Percentiles rank a stretch among this genome's conserved stretches.
Conservation (phyloP, 768 basidiomycete genomes). For the Lactarius deliciosus region DNA sequence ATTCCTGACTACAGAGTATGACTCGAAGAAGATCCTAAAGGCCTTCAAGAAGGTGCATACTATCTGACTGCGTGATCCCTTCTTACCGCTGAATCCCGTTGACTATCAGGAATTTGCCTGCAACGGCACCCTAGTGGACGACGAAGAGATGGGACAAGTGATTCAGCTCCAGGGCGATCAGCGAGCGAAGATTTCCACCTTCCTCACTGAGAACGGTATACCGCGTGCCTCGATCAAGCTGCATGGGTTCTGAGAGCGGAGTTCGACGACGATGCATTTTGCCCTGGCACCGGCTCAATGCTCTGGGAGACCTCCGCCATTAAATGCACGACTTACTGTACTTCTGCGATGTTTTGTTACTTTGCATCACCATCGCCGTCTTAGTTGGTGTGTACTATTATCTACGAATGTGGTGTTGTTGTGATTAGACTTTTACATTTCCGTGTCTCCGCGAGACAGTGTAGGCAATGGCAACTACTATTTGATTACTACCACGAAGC, state of each 20-base stretch:
- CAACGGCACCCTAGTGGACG: conserved; percentile 95
- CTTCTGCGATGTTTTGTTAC: conserved; percentile 24
- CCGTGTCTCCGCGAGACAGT: conserved; percentile 5
- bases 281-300: conserved; percentile 20
- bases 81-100: conserved; percentile 22
- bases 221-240: conserved; percentile 77
- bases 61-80: not conserved
- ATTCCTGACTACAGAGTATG: conserved; percentile 66
- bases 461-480: conserved; percentile 3
- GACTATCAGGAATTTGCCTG: conserved; percentile 85
- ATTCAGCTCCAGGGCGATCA: conserved; percentile 99
- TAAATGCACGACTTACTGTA: conserved; percentile 25
- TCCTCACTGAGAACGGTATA: conserved; percentile 83
- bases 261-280: conserved; percentile 8
- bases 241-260: conserved; percentile 71
- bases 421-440: conserved; percentile 20
- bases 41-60: conserved; percentile 91
- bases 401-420: conserved; percentile 22
- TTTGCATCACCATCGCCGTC: conserved; percentile 12
- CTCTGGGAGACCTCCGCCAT: conserved; percentile 12
- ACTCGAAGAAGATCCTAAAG: conserved; percentile 96
- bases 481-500: not conserved
- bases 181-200: conserved; percentile 82
- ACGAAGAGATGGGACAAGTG: conserved; percentile 94
- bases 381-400: conserved; percentile 24